A percentile compares a stretch with the other conserved stretches of the same genome.
phyloP scores from a whole-genome alignment of 2,329 filamentous ascomycete species.

The Talaromyces sp. region DNA sequence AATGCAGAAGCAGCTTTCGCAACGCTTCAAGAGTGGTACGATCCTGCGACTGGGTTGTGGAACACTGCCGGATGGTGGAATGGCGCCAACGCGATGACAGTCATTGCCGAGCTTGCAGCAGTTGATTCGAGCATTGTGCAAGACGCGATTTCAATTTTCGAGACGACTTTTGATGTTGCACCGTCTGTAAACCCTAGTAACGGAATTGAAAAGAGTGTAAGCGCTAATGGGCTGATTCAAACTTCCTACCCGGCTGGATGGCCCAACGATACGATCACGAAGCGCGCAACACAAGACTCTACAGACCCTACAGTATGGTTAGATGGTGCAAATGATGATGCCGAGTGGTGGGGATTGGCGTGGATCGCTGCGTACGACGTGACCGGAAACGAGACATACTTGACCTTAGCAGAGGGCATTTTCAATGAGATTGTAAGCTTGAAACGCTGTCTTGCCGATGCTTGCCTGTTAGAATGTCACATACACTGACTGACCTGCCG shows the following conservation, averaged over 20 bases:
- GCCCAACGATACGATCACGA: background rate
- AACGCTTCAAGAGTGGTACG: conserved; percentile 17
- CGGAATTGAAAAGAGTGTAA: conserved; percentile 6
- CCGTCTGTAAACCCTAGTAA: conserved; percentile 10
- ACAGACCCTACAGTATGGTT: conserved; percentile 11
- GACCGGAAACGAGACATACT: conserved; percentile 44
- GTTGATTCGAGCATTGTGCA: conserved; percentile 12
- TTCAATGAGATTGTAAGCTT: conserved; percentile 45
- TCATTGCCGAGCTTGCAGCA: conserved; percentile 15
- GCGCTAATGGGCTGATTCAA: background rate
- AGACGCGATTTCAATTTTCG: conserved; percentile 8
- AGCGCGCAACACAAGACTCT: conserved; percentile 1
- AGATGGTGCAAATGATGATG: conserved; percentile 46
- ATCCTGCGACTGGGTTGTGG: conserved; percentile 11
- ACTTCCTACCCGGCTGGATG: conserved; percentile 7
- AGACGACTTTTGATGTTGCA: conserved; percentile 13
- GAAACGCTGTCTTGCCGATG: background rate
- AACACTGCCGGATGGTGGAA: conserved; percentile 18
- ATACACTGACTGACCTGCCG: background rate
- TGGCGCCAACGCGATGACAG: conserved; percentile 16
- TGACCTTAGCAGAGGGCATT: conserved; percentile 48
- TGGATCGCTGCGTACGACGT: conserved; percentile 56
- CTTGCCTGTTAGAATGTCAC: background rate
- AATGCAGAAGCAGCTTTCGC: conserved; percentile 6
- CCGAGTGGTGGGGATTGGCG: conserved; percentile 53